A percentile compares a stretch with the other conserved stretches of the same genome.
These are phyloP conservation scores for Helotiales sp. DNA, from an alignment of 2,329 filamentous ascomycete species.

Conservation along the genomic window DNA sequence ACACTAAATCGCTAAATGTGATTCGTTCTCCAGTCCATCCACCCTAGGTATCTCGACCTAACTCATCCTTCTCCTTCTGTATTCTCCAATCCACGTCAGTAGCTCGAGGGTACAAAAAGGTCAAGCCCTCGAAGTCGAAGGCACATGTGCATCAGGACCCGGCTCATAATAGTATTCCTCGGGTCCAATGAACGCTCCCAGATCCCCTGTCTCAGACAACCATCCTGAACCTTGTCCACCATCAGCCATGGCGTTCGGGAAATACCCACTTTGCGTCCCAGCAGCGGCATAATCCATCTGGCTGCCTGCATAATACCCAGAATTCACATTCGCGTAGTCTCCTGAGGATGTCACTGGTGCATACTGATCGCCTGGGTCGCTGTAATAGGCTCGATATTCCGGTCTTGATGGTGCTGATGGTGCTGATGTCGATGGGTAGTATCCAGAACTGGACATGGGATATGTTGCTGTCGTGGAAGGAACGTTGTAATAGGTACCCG, in stretches of 20 bases:
- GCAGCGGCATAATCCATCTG: constrained; percentile 13
- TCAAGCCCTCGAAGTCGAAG: background rate
- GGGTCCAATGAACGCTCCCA: constrained; percentile 20
- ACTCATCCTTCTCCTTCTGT: too few species aligned
- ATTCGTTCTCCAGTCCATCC: background rate
- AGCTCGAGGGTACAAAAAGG: too few species aligned
- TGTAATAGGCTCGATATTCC: constrained; percentile 13
- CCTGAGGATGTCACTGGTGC: constrained; percentile 4
- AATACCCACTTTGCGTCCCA: constrained; percentile 13
- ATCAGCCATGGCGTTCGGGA: constrained; percentile 9
- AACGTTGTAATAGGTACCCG: constrained; percentile 8
- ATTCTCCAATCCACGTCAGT: too few species aligned
- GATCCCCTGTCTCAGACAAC: constrained; percentile 19
- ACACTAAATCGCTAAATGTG: background rate
- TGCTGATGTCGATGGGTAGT: constrained; percentile 11
- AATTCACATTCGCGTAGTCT: constrained; percentile 8
- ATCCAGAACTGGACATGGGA: too few species aligned
- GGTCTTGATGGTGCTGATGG: constrained; percentile 10
- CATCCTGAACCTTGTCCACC: constrained; percentile 10
- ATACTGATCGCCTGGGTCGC: constrained; percentile 8
- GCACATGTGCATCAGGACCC: constrained; percentile 9
- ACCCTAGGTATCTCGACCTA: too few species aligned
- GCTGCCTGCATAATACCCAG: constrained; percentile 17
- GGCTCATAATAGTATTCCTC: constrained; percentile 25
- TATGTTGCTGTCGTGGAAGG: too few species aligned